Percentiles rank a stretch among this genome's conserved stretches.
Evolutionary conservation across 2,329 filamentous ascomycete genomes (phyloP).

Genomic region (Aspergillus quadrilineatus): DNA sequence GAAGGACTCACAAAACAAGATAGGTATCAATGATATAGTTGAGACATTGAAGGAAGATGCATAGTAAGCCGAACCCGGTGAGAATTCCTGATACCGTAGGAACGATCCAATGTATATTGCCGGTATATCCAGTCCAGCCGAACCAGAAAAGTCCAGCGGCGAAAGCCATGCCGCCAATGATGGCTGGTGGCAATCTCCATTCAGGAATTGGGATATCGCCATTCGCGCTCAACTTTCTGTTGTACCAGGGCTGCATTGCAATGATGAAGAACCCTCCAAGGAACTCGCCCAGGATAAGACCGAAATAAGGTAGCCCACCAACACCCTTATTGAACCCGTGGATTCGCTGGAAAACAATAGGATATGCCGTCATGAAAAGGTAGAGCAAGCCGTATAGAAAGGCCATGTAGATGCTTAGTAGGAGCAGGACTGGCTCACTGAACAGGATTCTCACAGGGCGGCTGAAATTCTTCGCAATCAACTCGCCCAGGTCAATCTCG

Average conservation of each 20-base stretch:
- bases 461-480: constrained; percentile 50
- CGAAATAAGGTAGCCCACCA: constrained; percentile 47
- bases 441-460: constrained; percentile 42
- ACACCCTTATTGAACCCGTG: constrained; percentile 42
- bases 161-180: constrained; percentile 48
- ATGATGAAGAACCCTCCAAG: constrained; percentile 43
- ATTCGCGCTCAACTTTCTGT: constrained; percentile 36
- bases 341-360: constrained; percentile 44
- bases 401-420: constrained; percentile 30
- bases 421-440: constrained; percentile 44
- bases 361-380: constrained; percentile 48
- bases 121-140: constrained; percentile 41
- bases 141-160: constrained; percentile 46
- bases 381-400: constrained; percentile 45
- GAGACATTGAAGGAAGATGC: constrained; percentile 46
- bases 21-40: neutral
- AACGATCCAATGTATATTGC: constrained; percentile 41
- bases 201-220: constrained; percentile 37
- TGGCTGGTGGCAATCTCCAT: constrained; percentile 48
- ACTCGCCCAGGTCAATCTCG: constrained; percentile 41
- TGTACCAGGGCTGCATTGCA: constrained; percentile 40
- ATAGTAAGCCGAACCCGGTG: constrained; percentile 51
- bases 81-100: constrained; percentile 43
- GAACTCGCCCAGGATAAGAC: constrained; percentile 45
- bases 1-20: neutral